Evolutionary conservation across 1,284 basidiomycete genomes (phyloP), one percentile per base, ranked within the genome.

Genomic region (Austroboletus novae-zelandiae): DNA sequence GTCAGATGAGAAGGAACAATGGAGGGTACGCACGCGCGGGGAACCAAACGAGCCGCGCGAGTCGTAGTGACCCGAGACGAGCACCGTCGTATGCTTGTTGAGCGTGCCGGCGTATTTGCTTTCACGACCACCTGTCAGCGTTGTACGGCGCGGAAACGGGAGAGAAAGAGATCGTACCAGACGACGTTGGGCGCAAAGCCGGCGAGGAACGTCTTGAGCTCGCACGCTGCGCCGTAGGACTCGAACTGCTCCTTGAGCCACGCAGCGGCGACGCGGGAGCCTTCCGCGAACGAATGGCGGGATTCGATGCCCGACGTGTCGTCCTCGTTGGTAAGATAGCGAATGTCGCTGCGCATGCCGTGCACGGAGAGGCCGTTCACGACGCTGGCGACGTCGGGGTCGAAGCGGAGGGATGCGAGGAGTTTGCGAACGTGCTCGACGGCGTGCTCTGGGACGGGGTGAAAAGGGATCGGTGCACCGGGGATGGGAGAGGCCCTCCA

Each of bases 161-260:
- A 34, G 13, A 15, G 32, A 18, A 40, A 18, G 40, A 35, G 35
- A 47, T 40, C 17, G 57, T 72, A 86, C 86, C 92, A 94, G 53
- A 94, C 76, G 39, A 95, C 83, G 62, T 94, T 91, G 10, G 92
- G 91, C 8, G 89, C 77, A 62, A 91, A 93, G 13, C 88, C 90
- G 7, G 48, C 15, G 18, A 86, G 67, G 76, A 91, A 94, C 1
- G 71, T 61, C 57, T 76, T 75, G 32, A 90, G 74, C 56, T 79
- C 72, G 69, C 92, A 95, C 5, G 66, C 69, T 1, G 89, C 89
- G 4, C 92, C 92, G 0, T 84, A 81, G 5, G 71, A 71, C 68
- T 92, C 87, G 40, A 93, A 82, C 51, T 75, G 74, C 34, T 71
- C 71, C 69, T 84, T 85, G 54, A 94, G 75, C 89, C 89, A 95